Evolutionary conservation across 2,329 filamentous ascomycete species (phyloP), one percentile per base, ranked within the genome.

Genomic region (Intubia oerlemansii): DNA sequence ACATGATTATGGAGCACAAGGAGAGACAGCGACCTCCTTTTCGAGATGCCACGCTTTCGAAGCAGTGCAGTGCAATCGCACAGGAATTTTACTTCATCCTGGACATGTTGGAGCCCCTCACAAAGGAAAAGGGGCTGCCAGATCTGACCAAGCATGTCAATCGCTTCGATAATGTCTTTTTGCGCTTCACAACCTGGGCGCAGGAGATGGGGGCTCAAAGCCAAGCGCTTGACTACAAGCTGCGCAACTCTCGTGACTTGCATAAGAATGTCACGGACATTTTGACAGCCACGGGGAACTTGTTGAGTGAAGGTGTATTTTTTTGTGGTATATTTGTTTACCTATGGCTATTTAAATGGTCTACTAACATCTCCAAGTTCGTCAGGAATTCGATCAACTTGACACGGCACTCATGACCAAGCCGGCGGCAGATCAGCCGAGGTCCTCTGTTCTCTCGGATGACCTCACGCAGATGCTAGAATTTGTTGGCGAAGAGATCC

Each of bases 161-260:
- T 7, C 24, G 21, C 12, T 24, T 38, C 4, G 36, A 38, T 23
- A 29, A 36, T 25, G 25, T 24, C 2, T 32, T 34, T 19, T 17
- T 24, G 4, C 32, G 36, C 1, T 19, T 38, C 7, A 29, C 31
- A 5, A 38, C 32, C 6, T 36, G 36, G 36, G 34, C 34, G 9
- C 29, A 33, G 13, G 36, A 38, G 16, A 34, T 32, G 1, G 36
- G 36, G 10, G 36, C 36, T 9, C 28, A 32, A 4, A 25, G 34
- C 29, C 32, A 36, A 9, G 33, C 32, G 4, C 12, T 38, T 13
- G 36, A 36, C 12, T 32, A 32, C 32, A 36, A 28, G 14, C 29
- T 38, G 14, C 36, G 36, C 17, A 34, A 34, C 4, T 33, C 34
- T 11, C 32, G 26, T 9, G 36, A 34, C 2, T 26, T 36, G 5